These are phyloP conservation scores for Kwoniella sp. DNA, from an alignment of 768 basidiomycete genomes.

Conservation along the genomic window DNA sequence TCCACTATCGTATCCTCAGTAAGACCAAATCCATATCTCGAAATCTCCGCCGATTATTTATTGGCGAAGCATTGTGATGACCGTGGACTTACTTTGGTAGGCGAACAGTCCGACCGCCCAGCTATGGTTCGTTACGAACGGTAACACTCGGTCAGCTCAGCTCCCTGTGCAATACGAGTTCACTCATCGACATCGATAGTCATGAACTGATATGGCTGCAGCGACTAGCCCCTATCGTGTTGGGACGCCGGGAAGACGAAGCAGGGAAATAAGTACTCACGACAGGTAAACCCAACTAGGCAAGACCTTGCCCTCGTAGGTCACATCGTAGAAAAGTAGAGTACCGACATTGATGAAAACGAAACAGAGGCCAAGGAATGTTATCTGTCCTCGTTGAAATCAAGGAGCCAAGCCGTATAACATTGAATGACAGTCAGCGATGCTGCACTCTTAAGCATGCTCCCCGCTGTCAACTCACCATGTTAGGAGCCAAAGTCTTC, in stretches of 20 bases:
- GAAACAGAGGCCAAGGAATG: slow-evolving; percentile 76
- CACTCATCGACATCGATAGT: no score
- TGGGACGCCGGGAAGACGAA: not conserved
- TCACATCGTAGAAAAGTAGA: slow-evolving; percentile 78
- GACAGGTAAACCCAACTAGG: slow-evolving; percentile 91
- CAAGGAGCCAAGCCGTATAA: no score
- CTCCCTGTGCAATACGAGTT: not conserved
- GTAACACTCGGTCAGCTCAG: not conserved
- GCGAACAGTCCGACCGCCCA: slow-evolving; percentile 86
- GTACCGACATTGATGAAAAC: slow-evolving; percentile 83
- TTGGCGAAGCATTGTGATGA: no score
- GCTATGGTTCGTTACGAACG: slow-evolving; percentile 56
- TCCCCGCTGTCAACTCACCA: slow-evolving; percentile 64
- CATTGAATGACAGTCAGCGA: no score
- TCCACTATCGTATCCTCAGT: no score
- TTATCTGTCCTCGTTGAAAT: slow-evolving; percentile 69
- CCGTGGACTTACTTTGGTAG: slow-evolving; percentile 67
- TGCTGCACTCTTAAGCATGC: no score
- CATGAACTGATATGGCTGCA: no score
- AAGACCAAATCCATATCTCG: no score
- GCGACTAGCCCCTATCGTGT: no score
- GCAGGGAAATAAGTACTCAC: slow-evolving; percentile 58
- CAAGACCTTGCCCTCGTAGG: slow-evolving; percentile 48
- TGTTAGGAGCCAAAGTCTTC: slow-evolving; percentile 80
- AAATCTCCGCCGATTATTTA: no score